A percentile compares a stretch with the other conserved stretches of the same genome.
These are phyloP conservation scores for Coemansia asiatica DNA, from an alignment of 192 early-diverging fungal species.

Conservation along the genomic window DNA sequence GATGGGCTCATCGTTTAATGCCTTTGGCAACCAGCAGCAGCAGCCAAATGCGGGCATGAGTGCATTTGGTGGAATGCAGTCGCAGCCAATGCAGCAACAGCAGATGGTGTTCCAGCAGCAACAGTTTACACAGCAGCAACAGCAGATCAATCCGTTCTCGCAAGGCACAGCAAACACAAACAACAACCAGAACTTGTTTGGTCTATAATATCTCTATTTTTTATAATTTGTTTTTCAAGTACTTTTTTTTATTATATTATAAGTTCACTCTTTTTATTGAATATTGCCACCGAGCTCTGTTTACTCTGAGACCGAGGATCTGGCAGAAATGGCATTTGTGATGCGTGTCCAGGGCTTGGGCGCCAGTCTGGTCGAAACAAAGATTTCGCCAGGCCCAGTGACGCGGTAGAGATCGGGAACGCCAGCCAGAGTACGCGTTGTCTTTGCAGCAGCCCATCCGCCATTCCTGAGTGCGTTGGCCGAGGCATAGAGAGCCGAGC, in stretches of 20 bases:
- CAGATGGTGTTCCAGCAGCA: slow-evolving; percentile 24
- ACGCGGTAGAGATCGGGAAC: slow-evolving; percentile 53
- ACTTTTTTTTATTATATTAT: neutral
- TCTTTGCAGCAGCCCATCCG: slow-evolving; percentile 34
- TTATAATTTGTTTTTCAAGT: slow-evolving; percentile 1
- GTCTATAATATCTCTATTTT: slow-evolving; percentile 16
- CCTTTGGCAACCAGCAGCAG: slow-evolving; percentile 33
- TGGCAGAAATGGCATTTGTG: slow-evolving; percentile 30
- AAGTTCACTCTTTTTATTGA: neutral
- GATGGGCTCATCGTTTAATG: slow-evolving; percentile 11
- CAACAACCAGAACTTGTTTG: slow-evolving; percentile 46
- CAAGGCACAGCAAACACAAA: slow-evolving; percentile 21
- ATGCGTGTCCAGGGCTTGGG: slow-evolving; percentile 48
- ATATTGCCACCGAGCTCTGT: neutral
- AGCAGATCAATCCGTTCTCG: slow-evolving; percentile 47
- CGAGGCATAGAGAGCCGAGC: slow-evolving; percentile 16
- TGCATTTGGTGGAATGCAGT: slow-evolving; percentile 6
- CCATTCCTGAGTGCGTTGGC: slow-evolving; percentile 18
- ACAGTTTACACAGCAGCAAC: slow-evolving; percentile 27
- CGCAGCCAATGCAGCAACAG: slow-evolving; percentile 23
- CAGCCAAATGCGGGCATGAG: slow-evolving; percentile 3
- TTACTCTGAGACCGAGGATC: slow-evolving; percentile 19
- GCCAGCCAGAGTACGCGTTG: slow-evolving; percentile 39
- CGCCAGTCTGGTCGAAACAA: slow-evolving; percentile 38
- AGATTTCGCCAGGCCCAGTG: slow-evolving; percentile 47